Percentiles rank a stretch among this genome's conserved stretches.
These are phyloP conservation scores for Fusarium marasasianum DNA, from an alignment of 2,329 filamentous ascomycete genomes.

Conservation along the genomic window DNA sequence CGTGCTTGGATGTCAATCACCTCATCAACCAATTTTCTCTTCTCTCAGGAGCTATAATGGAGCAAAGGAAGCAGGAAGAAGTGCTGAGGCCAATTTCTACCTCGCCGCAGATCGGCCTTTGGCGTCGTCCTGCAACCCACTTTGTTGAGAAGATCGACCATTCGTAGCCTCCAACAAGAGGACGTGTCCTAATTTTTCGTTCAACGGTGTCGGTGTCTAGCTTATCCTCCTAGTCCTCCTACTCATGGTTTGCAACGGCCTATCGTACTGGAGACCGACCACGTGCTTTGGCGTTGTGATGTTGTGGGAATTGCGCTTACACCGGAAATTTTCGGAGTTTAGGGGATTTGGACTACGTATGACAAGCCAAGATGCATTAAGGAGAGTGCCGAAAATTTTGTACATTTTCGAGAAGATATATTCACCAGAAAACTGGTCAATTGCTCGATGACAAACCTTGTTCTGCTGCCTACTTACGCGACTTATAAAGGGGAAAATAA, in stretches of 20 bases:
- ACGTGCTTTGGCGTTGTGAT: conserved; percentile 22
- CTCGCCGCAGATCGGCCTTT: conserved; percentile 35
- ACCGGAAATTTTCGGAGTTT: conserved; percentile 25
- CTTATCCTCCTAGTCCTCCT: not conserved
- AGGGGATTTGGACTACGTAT: not conserved
- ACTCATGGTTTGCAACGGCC: conserved; percentile 15
- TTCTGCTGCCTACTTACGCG: not conserved
- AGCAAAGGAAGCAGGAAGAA: conserved; percentile 14
- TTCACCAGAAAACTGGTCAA: not conserved
- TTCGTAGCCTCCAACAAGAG: conserved; percentile 7
- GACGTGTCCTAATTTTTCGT: not conserved
- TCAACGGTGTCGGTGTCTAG: not conserved
- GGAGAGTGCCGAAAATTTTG: not conserved
- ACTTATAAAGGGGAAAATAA: not conserved
- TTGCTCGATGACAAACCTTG: too few species aligned
- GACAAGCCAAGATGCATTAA: not conserved
- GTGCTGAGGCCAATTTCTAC: conserved; percentile 22
- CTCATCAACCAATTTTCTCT: conserved; percentile 30
- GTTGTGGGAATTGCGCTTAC: not conserved
- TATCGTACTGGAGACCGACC: conserved; percentile 3
- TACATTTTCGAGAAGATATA: not conserved
- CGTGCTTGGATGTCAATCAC: conserved; percentile 38
- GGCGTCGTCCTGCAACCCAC: conserved; percentile 16
- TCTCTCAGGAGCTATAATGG: conserved; percentile 22
- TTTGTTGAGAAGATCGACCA: conserved; percentile 18